Evolutionary conservation across 1,139 yeast species (phyloP).

Genomic region (Geotrichum macrosporum): DNA sequence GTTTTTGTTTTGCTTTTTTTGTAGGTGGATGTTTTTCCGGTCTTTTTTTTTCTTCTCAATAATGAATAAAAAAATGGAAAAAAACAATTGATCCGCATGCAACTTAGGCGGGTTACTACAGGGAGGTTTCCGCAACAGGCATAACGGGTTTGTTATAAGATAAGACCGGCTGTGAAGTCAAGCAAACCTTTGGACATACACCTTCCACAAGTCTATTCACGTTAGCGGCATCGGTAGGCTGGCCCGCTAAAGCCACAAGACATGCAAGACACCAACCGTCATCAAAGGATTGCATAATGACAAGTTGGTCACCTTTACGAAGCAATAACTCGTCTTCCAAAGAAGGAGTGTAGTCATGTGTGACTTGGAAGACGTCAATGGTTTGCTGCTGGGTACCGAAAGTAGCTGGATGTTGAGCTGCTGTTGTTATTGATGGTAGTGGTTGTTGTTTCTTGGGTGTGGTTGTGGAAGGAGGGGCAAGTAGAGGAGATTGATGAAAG

Average conservation of each 20-base stretch:
- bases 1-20: too few species aligned
- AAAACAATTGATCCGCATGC: too few species aligned
- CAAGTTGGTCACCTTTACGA: slow-evolving; percentile 32
- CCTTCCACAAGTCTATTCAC: slow-evolving; percentile 27
- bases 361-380: slow-evolving; percentile 28
- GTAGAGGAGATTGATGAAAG: too few species aligned
- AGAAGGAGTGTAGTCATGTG: slow-evolving; percentile 32
- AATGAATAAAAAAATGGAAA: too few species aligned
- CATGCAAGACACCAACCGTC: slow-evolving; percentile 40
- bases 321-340: slow-evolving; percentile 39
- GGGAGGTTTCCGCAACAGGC: too few species aligned
- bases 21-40: too few species aligned
- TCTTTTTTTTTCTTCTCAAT: too few species aligned
- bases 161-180: slow-evolving; percentile 20
- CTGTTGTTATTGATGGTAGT: too few species aligned
- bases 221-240: slow-evolving; percentile 13
- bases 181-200: slow-evolving; percentile 34
- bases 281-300: slow-evolving; percentile 37
- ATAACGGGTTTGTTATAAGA: slow-evolving; percentile 5
- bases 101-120: too few species aligned
- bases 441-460: too few species aligned
- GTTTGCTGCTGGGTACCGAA: too few species aligned
- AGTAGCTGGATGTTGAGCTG: too few species aligned
- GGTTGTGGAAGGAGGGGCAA: background rate
- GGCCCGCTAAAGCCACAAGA: slow-evolving; percentile 21